A percentile compares a stretch with the other conserved stretches of the same genome.
phyloP scores from a whole-genome alignment of 768 basidiomycete species.

The Dentipellis sp. region DNA sequence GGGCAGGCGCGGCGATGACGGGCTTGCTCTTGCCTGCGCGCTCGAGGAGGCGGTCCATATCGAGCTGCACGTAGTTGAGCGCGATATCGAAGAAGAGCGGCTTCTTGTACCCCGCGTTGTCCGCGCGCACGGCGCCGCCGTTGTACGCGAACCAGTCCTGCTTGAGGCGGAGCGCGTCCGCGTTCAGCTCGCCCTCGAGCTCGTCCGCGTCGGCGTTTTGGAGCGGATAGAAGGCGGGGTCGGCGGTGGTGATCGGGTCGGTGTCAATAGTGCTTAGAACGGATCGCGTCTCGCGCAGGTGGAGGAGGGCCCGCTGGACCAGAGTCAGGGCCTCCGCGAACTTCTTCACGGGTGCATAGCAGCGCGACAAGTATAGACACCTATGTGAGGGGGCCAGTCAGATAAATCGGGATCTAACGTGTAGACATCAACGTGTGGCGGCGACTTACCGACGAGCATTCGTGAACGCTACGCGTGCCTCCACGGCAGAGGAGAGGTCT shows the following conservation, averaged over 20 bases:
- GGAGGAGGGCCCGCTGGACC: conserved; percentile 59
- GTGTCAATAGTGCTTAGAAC: conserved; percentile 36
- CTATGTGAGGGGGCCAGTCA: conserved; percentile 24
- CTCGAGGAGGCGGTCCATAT: conserved; percentile 67
- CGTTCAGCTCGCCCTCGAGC: conserved; percentile 43
- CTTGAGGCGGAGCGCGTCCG: conserved; percentile 45
- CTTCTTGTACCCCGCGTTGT: conserved; percentile 55
- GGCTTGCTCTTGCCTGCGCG: conserved; percentile 54
- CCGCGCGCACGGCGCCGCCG: conserved; percentile 42
- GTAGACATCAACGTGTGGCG: neutral
- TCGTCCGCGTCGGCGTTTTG: conserved; percentile 29
- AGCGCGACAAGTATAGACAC: conserved; percentile 67
- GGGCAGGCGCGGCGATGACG: conserved; percentile 15
- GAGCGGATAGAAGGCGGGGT: conserved; percentile 49
- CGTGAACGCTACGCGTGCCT: conserved; percentile 65
- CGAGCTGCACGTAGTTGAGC: conserved; percentile 82
- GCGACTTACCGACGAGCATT: conserved; percentile 57
- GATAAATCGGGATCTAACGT: neutral
- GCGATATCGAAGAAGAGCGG: conserved; percentile 92
- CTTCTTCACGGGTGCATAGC: conserved; percentile 60
- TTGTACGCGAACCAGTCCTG: conserved; percentile 74
- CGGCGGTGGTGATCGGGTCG: conserved; percentile 35
- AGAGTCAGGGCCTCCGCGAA: conserved; percentile 68
- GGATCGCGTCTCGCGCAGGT: conserved; percentile 64
- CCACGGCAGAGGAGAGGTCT: conserved; percentile 69